A percentile compares a stretch with the other conserved stretches of the same genome.
phyloP scores from a whole-genome alignment of 176 grass and related monocot species.

The Carex kokanica region DNA sequence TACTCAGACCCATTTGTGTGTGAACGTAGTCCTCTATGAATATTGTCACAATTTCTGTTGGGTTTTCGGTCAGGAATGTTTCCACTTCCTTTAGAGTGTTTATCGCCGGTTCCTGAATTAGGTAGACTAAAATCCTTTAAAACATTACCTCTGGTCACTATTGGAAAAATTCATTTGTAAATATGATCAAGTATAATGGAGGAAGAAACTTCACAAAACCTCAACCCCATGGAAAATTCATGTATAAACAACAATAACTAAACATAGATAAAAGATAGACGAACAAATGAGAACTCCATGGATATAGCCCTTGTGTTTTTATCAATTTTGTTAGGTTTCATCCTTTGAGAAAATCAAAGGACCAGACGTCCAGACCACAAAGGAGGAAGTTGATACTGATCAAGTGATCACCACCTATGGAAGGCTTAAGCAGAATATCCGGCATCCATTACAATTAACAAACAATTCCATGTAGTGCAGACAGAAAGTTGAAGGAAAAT shows the following conservation, averaged over 20 bases:
- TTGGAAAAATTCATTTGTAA: background rate
- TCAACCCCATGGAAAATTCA: background rate
- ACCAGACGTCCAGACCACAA: background rate
- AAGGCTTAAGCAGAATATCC: background rate
- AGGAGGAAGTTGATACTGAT: background rate
- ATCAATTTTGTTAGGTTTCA: background rate
- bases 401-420: background rate
- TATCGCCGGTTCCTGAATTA: conserved; percentile 78
- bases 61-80: conserved; percentile 76
- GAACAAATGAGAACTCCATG: background rate
- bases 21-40: conserved; percentile 94
- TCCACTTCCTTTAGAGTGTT: conserved; percentile 92
- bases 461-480: background rate
- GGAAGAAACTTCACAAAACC: background rate
- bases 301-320: background rate
- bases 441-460: background rate
- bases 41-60: conserved; percentile 87
- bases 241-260: background rate
- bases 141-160: background rate
- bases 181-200: background rate
- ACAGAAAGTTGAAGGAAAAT: background rate
- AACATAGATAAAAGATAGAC: background rate
- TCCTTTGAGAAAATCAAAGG: background rate
- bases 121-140: conserved; percentile 34
- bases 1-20: conserved; percentile 70